phyloP scores from a whole-genome alignment of 495 filamentous ascomycete species.

The Penicillium ochrochloron region DNA sequence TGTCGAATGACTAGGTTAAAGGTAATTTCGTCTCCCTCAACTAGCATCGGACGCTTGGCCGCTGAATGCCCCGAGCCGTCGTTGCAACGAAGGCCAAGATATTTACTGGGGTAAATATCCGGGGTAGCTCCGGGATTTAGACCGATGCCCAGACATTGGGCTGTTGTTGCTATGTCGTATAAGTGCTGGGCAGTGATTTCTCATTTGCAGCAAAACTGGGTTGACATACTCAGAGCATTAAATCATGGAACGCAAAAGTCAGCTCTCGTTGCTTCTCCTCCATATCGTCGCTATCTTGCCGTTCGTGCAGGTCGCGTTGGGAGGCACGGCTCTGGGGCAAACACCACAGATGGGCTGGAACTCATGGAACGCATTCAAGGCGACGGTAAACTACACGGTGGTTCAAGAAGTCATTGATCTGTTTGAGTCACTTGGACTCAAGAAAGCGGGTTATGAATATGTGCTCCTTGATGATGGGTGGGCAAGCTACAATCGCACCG shows the following conservation, averaged over 20 bases:
- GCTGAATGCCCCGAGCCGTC: neutral
- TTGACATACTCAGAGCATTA: neutral
- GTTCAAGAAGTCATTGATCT: neutral
- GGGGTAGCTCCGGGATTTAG: too few relatives aligned
- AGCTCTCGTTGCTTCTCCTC: neutral
- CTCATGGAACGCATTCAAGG: neutral
- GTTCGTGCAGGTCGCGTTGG: neutral
- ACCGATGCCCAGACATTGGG: too few relatives aligned
- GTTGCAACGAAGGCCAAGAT: neutral
- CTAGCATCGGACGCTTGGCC: neutral
- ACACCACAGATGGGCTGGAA: conserved; percentile 1
- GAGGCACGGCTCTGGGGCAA: neutral
- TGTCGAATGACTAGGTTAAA: neutral
- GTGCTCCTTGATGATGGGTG: neutral
- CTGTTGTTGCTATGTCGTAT: neutral
- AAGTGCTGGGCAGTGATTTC: neutral
- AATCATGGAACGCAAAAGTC: neutral
- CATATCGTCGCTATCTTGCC: neutral
- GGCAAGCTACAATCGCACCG: neutral
- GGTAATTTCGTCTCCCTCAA: neutral
- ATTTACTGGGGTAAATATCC: too few relatives aligned
- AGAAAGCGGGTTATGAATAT: neutral
- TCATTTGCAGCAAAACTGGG: neutral
- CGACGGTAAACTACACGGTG: neutral
- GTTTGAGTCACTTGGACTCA: neutral